Evolutionary conservation across 2,329 filamentous ascomycete genomes (phyloP).

Genomic region (Fusarium marasasianum): DNA sequence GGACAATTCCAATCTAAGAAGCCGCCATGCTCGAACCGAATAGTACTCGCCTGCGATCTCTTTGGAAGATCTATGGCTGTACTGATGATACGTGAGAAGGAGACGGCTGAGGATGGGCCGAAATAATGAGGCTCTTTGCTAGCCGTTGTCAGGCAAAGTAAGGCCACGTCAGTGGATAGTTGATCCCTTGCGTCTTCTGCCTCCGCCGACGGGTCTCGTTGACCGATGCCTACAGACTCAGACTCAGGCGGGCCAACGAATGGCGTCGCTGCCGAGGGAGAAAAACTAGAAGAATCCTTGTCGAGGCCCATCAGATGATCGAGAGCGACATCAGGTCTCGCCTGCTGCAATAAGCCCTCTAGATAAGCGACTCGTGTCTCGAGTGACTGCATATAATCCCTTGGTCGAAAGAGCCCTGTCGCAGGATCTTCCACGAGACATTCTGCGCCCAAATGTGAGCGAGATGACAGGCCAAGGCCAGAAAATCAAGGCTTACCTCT

Average conservation of each 20-base stretch:
- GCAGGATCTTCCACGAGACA: slow-evolving; percentile 30
- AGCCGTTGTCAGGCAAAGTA: slow-evolving; percentile 23
- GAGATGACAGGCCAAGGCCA: background rate
- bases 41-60: slow-evolving; percentile 15
- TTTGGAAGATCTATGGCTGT: slow-evolving; percentile 27
- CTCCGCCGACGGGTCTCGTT: background rate
- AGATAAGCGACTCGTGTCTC: slow-evolving; percentile 27
- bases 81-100: slow-evolving; percentile 28
- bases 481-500: background rate
- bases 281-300: background rate
- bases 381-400: slow-evolving; percentile 27
- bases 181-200: slow-evolving; percentile 23
- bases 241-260: background rate
- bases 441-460: background rate
- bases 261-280: background rate
- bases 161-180: slow-evolving; percentile 22
- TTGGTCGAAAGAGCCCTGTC: slow-evolving; percentile 22
- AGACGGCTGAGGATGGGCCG: slow-evolving; percentile 26
- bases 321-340: slow-evolving; percentile 18
- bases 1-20: background rate
- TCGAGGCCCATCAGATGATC: slow-evolving; percentile 22
- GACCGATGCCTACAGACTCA: background rate
- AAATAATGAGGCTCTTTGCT: slow-evolving; percentile 33
- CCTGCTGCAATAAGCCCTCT: slow-evolving; percentile 23
- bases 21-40: slow-evolving; percentile 4